phyloP scores from a whole-genome alignment of 768 basidiomycete genomes.

The Neoboletus magnificus region DNA sequence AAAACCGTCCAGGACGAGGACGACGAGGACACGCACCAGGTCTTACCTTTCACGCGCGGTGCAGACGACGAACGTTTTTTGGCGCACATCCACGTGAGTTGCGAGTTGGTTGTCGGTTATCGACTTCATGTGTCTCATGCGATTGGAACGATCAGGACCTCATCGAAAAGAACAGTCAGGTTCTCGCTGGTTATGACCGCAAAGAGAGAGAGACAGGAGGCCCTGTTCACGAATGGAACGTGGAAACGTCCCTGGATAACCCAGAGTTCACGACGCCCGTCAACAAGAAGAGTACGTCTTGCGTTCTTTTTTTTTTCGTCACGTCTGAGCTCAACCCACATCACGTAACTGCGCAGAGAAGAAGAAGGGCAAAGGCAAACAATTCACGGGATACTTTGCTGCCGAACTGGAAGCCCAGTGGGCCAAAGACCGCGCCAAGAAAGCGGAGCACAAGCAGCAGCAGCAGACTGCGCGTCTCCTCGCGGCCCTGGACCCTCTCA shows the following conservation, averaged over 20 bases:
- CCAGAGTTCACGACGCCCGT: constrained; percentile 19
- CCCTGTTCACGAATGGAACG: constrained; percentile 42
- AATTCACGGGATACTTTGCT: constrained; percentile 37
- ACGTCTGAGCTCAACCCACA: neutral
- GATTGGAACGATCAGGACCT: constrained; percentile 51
- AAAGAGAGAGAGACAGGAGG: constrained; percentile 57
- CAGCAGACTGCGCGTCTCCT: constrained; percentile 56
- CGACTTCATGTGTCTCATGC: neutral
- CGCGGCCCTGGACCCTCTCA: constrained; percentile 60
- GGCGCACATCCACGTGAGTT: constrained; percentile 50
- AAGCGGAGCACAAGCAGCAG: constrained; percentile 68
- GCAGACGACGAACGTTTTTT: constrained; percentile 60
- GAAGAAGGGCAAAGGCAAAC: constrained; percentile 29
- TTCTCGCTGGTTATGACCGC: constrained; percentile 42
- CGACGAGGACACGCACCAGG: constrained; percentile 15
- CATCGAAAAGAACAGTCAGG: constrained; percentile 55
- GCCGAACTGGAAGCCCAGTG: constrained; percentile 63
- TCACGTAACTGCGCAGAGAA: constrained; percentile 14
- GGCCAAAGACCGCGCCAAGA: constrained; percentile 79
- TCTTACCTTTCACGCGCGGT: constrained; percentile 36
- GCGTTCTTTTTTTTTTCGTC: neutral
- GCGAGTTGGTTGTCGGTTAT: neutral
- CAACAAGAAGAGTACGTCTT: constrained; percentile 48
- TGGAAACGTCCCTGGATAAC: constrained; percentile 26
- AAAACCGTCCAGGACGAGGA: constrained; percentile 24